Evolutionary conservation across 768 basidiomycete species (phyloP).

Genomic region (Trametes cubensis): DNA sequence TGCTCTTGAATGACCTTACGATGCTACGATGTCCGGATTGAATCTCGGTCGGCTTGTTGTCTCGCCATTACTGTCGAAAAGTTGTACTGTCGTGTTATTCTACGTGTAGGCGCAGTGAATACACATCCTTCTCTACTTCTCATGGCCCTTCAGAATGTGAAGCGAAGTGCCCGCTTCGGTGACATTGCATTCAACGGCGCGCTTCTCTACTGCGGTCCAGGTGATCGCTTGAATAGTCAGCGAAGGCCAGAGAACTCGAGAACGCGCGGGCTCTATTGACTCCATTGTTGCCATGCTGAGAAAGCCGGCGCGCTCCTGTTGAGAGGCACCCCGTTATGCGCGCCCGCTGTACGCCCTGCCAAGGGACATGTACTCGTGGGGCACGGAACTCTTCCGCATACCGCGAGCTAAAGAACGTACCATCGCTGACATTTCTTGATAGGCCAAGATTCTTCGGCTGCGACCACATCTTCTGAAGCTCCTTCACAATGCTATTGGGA

Average conservation of each 20-base stretch:
- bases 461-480: background rate
- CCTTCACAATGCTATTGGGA: background rate
- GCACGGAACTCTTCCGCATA: background rate
- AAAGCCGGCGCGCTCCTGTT: too few species aligned
- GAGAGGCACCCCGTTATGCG: too few species aligned
- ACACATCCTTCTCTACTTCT: background rate
- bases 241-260: background rate
- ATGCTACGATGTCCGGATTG: constrained; percentile 19
- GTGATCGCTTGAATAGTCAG: too few species aligned
- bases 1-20: constrained; percentile 20
- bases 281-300: too few species aligned
- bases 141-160: background rate
- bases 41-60: constrained; percentile 12
- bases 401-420: background rate
- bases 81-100: constrained; percentile 21
- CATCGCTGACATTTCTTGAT: background rate
- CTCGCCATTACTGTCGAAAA: constrained; percentile 17
- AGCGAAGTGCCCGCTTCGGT: background rate
- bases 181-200: too few species aligned
- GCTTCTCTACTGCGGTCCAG: too few species aligned
- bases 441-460: background rate
- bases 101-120: constrained; percentile 19
- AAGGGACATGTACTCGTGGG: too few species aligned
- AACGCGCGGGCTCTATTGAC: background rate
- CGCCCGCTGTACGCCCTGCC: background rate